Base-by-base conservation (phyloP, 2,329 filamentous ascomycete species). In the Grosmannia huntii region DNA sequence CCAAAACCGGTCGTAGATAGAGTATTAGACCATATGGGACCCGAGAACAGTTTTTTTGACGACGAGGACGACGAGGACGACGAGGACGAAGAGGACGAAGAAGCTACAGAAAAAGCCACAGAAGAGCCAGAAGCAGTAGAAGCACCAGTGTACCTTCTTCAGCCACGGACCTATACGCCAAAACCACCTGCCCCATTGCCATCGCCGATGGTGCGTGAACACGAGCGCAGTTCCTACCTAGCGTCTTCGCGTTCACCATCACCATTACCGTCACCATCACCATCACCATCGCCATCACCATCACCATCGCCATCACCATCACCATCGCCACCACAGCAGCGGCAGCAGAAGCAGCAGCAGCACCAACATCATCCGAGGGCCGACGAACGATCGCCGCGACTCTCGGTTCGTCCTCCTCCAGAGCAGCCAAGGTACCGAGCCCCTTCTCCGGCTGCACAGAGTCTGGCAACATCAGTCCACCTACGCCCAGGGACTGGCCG, bases 81-180 rank as follows among this genome's bases (percentile, higher is more conserved):
- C 19, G 50, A 36, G 14, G 52, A 58, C 25, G 31, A 53, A 7
- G 31, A 33, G 31, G 31, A 33, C 11, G 31, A 33, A 33, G 31
- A 33, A 33, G 31, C 5, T 7, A 10, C 31, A 33, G 31, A 33
- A 33, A 9, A 33, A 33, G 31, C 19, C 2, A 16, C 19, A 21
- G 23, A 28, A 9, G 6, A 19, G 5, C 14, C 36, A 9, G 51
- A 53, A 6, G 33, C 11, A 14, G 27, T 44, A 3, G 33, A 48
- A 21, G 28, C 33, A 9, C 68, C 72, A 0, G 64, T 82, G 1
- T 82, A 75, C 60, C 71, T 83, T 25, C 70, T 84, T 5, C 80
- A 83, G 61, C 81, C 81, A 14, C 72, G 75, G 38, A 82, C 79
- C 0, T 83, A 83, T 63, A 82, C 78, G 0, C 81, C 81, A 0